phyloP scores from a whole-genome alignment of 2,329 filamentous ascomycete species.

The Lecanicillium sp. region DNA sequence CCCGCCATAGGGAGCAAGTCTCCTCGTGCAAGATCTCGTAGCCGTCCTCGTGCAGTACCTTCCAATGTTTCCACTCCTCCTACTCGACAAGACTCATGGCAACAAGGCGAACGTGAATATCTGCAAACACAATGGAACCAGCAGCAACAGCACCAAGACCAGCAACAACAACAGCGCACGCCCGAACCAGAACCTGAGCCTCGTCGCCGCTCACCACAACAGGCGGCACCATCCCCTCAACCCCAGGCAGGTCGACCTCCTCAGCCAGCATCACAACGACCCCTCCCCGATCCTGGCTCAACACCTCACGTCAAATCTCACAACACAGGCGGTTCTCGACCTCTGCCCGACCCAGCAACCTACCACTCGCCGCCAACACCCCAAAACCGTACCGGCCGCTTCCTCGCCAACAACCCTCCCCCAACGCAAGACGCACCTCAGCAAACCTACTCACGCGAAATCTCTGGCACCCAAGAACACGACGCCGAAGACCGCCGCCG shows the following conservation, averaged over 20 bases:
- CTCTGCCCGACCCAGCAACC: slow-evolving; percentile 42
- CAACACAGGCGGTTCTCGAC: slow-evolving; percentile 32
- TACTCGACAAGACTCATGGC: slow-evolving; percentile 55
- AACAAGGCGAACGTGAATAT: slow-evolving; percentile 55
- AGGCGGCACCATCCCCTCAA: slow-evolving; percentile 4
- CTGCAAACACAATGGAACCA: slow-evolving; percentile 46
- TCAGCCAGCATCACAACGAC: slow-evolving; percentile 26
- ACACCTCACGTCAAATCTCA: slow-evolving; percentile 25
- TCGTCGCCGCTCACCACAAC: slow-evolving; percentile 2
- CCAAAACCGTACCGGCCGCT: slow-evolving; percentile 48
- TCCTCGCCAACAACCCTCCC: slow-evolving; percentile 45
- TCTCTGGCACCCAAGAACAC: slow-evolving; percentile 49
- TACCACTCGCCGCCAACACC: slow-evolving; percentile 18
- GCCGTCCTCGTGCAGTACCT: slow-evolving; percentile 21
- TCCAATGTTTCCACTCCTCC: slow-evolving; percentile 28
- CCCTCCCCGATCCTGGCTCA: slow-evolving; percentile 31
- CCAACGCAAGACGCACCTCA: slow-evolving; percentile 32
- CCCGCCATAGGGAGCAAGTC: slow-evolving; percentile 9
- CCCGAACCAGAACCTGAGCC: slow-evolving; percentile 15
- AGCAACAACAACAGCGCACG: slow-evolving; percentile 13
- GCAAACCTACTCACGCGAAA: slow-evolving; percentile 45
- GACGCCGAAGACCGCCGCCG: slow-evolving; percentile 55
- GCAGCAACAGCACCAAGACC: slow-evolving; percentile 25
- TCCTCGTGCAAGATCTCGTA: slow-evolving; percentile 31
- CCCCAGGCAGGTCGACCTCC: slow-evolving; percentile 11